Conservation (phyloP, 768 basidiomycete species). For the Neoboletus magnificus region DNA sequence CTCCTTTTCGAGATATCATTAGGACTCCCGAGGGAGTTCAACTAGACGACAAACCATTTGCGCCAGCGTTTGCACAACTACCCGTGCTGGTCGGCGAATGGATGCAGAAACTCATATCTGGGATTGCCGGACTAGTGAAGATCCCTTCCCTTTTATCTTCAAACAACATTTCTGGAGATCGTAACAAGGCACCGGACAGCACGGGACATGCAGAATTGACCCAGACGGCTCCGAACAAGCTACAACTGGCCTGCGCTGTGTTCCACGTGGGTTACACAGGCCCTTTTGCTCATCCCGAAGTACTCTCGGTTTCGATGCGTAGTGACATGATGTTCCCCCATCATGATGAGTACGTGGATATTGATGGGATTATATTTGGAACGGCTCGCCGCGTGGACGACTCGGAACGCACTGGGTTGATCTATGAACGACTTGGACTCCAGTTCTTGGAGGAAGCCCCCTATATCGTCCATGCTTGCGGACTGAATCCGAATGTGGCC, state of each 20-base stretch:
- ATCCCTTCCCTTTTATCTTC: constrained; percentile 2
- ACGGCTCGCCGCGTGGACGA: not conserved
- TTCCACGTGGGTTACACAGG: not conserved
- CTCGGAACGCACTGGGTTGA: not conserved
- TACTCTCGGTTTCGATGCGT: not conserved
- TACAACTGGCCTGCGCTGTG: constrained; percentile 10
- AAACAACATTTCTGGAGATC: not conserved
- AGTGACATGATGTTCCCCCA: not conserved
- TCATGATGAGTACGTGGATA: not conserved
- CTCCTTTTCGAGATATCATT: constrained; percentile 13
- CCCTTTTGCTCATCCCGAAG: not conserved
- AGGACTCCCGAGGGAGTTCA: not conserved
- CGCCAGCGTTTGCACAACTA: constrained; percentile 12
- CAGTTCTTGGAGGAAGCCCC: constrained; percentile 10
- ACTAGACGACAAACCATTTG: not conserved
- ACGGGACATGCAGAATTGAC: not conserved
- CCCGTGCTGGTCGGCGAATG: constrained; percentile 7
- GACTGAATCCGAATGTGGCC: constrained; percentile 10
- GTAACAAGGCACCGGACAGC: not conserved
- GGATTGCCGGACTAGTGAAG: constrained; percentile 8
- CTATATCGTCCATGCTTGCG: constrained; percentile 9
- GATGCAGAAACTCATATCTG: constrained; percentile 5
- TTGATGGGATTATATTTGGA: not conserved
- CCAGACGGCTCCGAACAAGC: not conserved
- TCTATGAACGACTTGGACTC: not conserved